Conservation (phyloP, 768 basidiomycete species). For the Serendipita sp. region DNA sequence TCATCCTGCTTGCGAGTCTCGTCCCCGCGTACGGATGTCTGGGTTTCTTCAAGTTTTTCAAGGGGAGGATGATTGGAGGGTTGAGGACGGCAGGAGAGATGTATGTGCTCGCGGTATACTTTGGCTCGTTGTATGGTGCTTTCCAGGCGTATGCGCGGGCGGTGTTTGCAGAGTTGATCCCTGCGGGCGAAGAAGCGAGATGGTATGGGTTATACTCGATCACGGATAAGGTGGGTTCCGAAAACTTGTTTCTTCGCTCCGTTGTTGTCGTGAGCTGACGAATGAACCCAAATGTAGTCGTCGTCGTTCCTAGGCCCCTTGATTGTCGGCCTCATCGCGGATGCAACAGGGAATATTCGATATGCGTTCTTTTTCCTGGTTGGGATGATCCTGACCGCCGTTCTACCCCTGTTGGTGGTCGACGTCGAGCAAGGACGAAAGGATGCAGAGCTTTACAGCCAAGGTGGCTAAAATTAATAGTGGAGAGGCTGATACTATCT, state of each 20-base stretch:
- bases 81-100: conserved; percentile 71
- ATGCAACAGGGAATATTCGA: conserved; percentile 80
- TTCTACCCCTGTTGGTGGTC: conserved; percentile 60
- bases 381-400: conserved; percentile 60
- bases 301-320: conserved; percentile 86
- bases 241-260: not conserved
- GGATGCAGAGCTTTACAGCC: conserved; percentile 28
- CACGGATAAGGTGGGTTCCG: conserved; percentile 62
- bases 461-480: not conserved
- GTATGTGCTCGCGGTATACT: conserved; percentile 68
- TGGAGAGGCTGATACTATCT: too few species aligned
- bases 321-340: conserved; percentile 75
- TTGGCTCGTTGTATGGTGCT: conserved; percentile 76
- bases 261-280: not conserved
- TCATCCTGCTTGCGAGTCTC: conserved; percentile 48
- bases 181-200: conserved; percentile 74
- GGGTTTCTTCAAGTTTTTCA: conserved; percentile 49
- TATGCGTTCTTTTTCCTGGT: conserved; percentile 83
- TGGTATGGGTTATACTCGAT: conserved; percentile 85
- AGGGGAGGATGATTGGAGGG: conserved; percentile 41
- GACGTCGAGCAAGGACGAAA: conserved; percentile 48
- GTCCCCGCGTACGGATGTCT: conserved; percentile 74
- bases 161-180: conserved; percentile 75
- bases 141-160: conserved; percentile 86
- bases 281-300: conserved; percentile 33